Percentiles rank a stretch among this genome's conserved stretches.
These are phyloP conservation scores for Fraxinus velutina DNA, from an alignment of 305 asterid genomes.

Conservation along the genomic window DNA sequence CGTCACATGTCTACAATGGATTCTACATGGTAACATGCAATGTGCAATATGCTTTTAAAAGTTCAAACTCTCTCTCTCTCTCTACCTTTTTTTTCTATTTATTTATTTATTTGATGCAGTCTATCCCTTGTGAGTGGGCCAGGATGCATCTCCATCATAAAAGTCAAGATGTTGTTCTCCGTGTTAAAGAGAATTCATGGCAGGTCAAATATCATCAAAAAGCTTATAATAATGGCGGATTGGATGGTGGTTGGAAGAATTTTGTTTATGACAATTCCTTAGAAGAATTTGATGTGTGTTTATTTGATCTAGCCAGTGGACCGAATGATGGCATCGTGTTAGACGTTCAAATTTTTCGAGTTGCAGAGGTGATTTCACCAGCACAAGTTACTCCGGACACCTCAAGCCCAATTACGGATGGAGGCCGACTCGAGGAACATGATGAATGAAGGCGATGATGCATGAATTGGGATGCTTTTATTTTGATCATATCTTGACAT, in stretches of 20 bases:
- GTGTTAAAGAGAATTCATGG: slow-evolving; percentile 25
- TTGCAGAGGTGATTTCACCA: slow-evolving; percentile 23
- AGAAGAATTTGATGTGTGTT: slow-evolving; percentile 32
- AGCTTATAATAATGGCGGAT: slow-evolving; percentile 12
- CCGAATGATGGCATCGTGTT: neutral
- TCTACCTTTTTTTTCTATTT: neutral
- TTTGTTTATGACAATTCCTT: slow-evolving; percentile 32
- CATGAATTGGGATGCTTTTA: neutral
- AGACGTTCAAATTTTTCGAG: slow-evolving; percentile 30
- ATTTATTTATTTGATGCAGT: slow-evolving; percentile 24
- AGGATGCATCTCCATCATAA: slow-evolving; percentile 15
- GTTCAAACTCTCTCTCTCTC: neutral
- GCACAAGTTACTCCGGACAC: neutral
- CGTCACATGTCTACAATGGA: slow-evolving; percentile 29
- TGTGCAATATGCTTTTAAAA: neutral
- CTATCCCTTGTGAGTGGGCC: slow-evolving; percentile 38
- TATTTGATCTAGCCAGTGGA: slow-evolving; percentile 9
- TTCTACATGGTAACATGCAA: slow-evolving; percentile 30
- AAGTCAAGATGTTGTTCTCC: slow-evolving; percentile 19
- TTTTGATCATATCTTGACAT: neutral
- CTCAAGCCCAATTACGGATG: neutral
- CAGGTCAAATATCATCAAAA: slow-evolving; percentile 5
- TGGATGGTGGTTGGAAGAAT: slow-evolving; percentile 34
- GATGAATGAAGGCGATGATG: neutral
- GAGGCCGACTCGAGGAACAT: neutral